Evolutionary conservation across 345 rosid species (phyloP), one percentile per base, ranked within the genome.

Genomic region (Brassica rapa): DNA sequence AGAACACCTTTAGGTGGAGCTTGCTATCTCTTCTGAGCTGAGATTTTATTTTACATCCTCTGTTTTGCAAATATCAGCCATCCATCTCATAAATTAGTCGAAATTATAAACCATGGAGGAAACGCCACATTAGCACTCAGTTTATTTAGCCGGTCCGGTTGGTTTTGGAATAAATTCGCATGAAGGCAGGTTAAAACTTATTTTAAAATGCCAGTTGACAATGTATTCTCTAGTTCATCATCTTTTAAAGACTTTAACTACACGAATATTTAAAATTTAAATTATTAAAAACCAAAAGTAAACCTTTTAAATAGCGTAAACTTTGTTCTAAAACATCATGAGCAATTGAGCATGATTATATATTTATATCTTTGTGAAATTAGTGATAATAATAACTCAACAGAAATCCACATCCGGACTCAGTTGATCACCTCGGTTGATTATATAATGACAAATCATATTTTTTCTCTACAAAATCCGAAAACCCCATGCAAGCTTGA

Each of bases 81-180:
- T 79, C 98, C 97, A 89, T 81, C 77, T 89, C 67, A 93, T 88
- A 77, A 95, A 91, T 61, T 93, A 92, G 73, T 76, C 87, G 72
- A 90, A 90, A 74, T 88, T 49, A 86, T 19, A 32, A 15, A 37
- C 6, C 71, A 49, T 49, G 55, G 41, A 30, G 9, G 4, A 16
- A 25, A 19, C 6, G 5, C 12, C 21, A 14, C 37, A 70, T 41
- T 68, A 14, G 1, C 24, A 4, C 15, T 57, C 70, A 57, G 81
- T 77, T 56, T 77, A 39, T 71, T 77, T 1, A 64, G 0, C 81
- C 66, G 66, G 75, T 63, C 2, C 2, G 1, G 4, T 3, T 55
- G 33, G 80, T 37, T 77, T 62, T 39, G 15, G 46, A 33, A 61
- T n/a, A 25, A 27, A 29, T 24, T 12, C 6, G 16, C 55, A 46